Percentiles rank a stretch among this genome's conserved stretches.
These are phyloP conservation scores for Alternaria burnsii DNA, from an alignment of 2,329 filamentous ascomycete genomes.

Conservation along the genomic window DNA sequence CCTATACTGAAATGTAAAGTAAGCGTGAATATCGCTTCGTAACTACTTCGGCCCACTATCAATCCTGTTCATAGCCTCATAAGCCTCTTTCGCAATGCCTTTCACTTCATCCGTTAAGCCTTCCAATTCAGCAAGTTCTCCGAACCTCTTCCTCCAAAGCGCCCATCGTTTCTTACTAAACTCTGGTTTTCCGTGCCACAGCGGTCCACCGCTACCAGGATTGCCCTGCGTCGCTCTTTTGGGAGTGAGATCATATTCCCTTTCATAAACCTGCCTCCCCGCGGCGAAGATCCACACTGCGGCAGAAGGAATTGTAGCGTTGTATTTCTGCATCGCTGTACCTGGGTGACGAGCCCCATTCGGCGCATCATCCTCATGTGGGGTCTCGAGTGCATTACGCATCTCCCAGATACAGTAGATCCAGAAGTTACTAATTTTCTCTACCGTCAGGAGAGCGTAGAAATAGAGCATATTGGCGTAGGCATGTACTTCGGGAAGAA, in stretches of 20 bases:
- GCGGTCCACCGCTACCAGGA: not conserved
- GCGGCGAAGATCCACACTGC: conserved; percentile 5
- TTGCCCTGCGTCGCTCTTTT: not conserved
- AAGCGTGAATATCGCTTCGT: not conserved
- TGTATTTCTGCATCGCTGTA: conserved; percentile 5
- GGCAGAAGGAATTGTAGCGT: not conserved
- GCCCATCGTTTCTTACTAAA: conserved; percentile 5
- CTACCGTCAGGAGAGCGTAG: conserved; percentile 4
- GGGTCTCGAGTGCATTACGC: conserved; percentile 5
- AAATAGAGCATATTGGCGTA: conserved; percentile 11
- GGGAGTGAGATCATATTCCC: conserved; percentile 4
- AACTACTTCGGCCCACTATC: not conserved
- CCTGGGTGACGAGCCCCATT: not conserved
- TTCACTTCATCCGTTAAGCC: conserved; percentile 1
- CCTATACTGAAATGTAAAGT: not conserved
- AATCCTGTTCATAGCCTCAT: not conserved
- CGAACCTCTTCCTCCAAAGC: conserved; percentile 9
- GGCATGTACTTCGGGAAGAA: conserved; percentile 2
- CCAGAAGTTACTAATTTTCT: not conserved
- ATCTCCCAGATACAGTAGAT: conserved; percentile 7
- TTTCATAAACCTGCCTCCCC: conserved; percentile 1
- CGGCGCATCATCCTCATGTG: not conserved
- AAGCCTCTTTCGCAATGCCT: not conserved
- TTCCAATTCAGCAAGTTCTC: not conserved
- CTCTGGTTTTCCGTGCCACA: conserved; percentile 3